Evolutionary conservation across 1,284 basidiomycete genomes (phyloP).

Genomic region (Amylostereum chailletii): DNA sequence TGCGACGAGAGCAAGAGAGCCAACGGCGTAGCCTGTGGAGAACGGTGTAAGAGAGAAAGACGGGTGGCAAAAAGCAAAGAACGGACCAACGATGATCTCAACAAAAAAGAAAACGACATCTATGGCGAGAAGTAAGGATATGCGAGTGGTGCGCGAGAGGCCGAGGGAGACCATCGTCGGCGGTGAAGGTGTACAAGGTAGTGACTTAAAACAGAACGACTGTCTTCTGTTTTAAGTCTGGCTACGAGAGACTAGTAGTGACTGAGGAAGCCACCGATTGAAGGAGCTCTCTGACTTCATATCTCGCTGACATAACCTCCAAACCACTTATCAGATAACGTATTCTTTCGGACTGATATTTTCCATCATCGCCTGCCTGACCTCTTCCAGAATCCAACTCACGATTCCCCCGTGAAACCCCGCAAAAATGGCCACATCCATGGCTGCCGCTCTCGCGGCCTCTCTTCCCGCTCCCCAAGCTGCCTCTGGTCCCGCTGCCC

Average conservation of each 20-base stretch:
- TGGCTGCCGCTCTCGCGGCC: slow-evolving; percentile 85
- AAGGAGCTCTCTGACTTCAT: too few species aligned
- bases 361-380: too few species aligned
- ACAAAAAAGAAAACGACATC: slow-evolving; percentile 90
- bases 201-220: neutral
- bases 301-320: too few species aligned
- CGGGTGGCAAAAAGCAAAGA: neutral
- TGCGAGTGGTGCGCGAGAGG: slow-evolving; percentile 68
- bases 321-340: too few species aligned
- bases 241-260: too few species aligned
- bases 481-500: slow-evolving; percentile 48
- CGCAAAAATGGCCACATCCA: slow-evolving; percentile 53
- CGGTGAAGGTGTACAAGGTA: neutral
- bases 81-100: slow-evolving; percentile 76
- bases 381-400: neutral
- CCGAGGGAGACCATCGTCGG: slow-evolving; percentile 13
- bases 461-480: slow-evolving; percentile 63
- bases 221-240: too few species aligned
- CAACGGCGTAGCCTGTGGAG: slow-evolving; percentile 78
- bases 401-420: neutral
- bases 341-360: too few species aligned
- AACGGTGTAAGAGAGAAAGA: slow-evolving; percentile 6
- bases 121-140: slow-evolving; percentile 76
- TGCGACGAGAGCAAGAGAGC: slow-evolving; percentile 90
- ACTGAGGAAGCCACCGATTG: too few species aligned